Evolutionary conservation across 345 rosid species (phyloP).

Genomic region (Eucalyptus melliodora): DNA sequence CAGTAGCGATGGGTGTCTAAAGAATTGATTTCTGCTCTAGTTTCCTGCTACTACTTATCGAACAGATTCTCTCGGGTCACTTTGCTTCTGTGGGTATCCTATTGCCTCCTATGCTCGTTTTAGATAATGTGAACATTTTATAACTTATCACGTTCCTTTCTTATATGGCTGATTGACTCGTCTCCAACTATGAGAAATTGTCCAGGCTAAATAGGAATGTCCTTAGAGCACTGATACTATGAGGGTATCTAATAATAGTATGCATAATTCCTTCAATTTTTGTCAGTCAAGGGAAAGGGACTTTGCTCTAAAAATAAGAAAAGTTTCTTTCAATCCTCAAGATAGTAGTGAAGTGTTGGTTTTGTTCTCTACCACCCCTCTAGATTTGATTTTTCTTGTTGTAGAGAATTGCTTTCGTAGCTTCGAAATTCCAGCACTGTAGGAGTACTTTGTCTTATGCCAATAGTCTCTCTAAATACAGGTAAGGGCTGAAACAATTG

Average conservation of each 20-base stretch:
- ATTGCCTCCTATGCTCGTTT: neutral
- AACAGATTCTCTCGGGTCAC: neutral
- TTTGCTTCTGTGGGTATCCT: neutral
- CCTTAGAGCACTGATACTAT: neutral
- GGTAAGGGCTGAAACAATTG: slow-evolving; percentile 28
- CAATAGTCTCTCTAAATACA: neutral
- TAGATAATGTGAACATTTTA: neutral
- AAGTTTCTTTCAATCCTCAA: neutral
- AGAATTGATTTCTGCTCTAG: neutral
- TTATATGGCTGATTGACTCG: neutral
- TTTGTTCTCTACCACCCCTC: neutral
- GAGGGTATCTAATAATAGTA: neutral
- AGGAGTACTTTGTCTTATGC: neutral
- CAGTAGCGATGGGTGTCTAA: neutral
- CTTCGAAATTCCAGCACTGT: neutral
- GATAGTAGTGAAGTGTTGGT: neutral
- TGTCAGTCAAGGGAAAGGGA: neutral
- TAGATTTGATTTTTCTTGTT: neutral
- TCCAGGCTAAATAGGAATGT: neutral
- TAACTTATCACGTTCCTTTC: neutral
- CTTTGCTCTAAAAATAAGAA: neutral
- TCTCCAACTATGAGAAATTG: neutral
- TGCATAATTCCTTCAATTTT: neutral
- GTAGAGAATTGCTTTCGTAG: neutral
- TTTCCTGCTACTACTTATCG: neutral